A percentile compares a stretch with the other conserved stretches of the same genome.
Conservation (phyloP, 164 flowering plant genomes). For the Nymphaea thermarum region DNA sequence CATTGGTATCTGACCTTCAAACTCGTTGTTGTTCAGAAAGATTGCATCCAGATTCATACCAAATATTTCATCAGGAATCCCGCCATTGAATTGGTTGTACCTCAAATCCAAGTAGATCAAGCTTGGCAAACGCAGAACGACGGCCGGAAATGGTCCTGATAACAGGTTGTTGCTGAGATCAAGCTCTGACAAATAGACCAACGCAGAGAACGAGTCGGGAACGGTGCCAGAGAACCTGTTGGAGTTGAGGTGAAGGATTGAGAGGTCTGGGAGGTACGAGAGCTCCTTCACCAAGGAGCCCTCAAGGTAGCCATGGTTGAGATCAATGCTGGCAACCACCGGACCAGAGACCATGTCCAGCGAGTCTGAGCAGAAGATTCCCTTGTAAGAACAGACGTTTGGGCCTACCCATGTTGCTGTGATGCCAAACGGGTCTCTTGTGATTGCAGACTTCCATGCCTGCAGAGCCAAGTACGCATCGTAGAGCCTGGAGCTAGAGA, state of each 20-base stretch:
- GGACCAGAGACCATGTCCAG: slow-evolving; percentile 14
- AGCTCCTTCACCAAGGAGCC: slow-evolving; percentile 66
- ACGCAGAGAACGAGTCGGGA: slow-evolving; percentile 44
- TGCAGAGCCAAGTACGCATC: slow-evolving; percentile 69
- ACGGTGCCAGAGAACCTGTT: slow-evolving; percentile 68
- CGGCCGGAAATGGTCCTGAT: slow-evolving; percentile 66
- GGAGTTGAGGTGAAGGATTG: slow-evolving; percentile 73
- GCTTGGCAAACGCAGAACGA: slow-evolving; percentile 38
- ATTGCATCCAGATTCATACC: slow-evolving; percentile 58
- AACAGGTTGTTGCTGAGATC: slow-evolving; percentile 83
- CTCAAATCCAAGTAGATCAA: slow-evolving; percentile 76
- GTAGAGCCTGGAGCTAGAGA: slow-evolving; percentile 21
- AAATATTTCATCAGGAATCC: slow-evolving; percentile 63
- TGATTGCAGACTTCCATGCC: slow-evolving; percentile 83
- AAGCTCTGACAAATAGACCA: slow-evolving; percentile 45
- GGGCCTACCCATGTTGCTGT: slow-evolving; percentile 60
- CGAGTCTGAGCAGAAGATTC: slow-evolving; percentile 52
- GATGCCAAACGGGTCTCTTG: slow-evolving; percentile 60
- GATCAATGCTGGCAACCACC: slow-evolving; percentile 58
- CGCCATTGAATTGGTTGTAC: slow-evolving; percentile 65
- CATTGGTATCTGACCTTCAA: slow-evolving; percentile 56
- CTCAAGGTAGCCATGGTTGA: slow-evolving; percentile 62
- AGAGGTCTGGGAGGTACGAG: slow-evolving; percentile 44
- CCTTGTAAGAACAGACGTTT: slow-evolving; percentile 78
- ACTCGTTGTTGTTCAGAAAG: slow-evolving; percentile 67